Conservation (phyloP, 2,329 filamentous ascomycete genomes). For the Mycosphaerella sp. region DNA sequence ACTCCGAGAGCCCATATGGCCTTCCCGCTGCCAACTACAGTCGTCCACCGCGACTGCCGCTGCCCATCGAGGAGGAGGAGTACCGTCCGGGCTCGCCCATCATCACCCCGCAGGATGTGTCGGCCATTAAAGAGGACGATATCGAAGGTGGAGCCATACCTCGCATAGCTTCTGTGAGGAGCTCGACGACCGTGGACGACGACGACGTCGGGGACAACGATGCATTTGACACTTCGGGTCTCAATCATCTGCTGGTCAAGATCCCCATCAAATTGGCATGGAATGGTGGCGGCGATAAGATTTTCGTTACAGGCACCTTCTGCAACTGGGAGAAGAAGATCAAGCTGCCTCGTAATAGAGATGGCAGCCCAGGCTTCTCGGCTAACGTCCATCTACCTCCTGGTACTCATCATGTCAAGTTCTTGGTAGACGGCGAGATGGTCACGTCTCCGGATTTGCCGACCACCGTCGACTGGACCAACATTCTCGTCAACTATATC, state of each 20-base stretch:
- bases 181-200: constrained; percentile 61
- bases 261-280: constrained; percentile 84
- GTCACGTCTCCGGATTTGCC: constrained; percentile 78
- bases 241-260: constrained; percentile 65
- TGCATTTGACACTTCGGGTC: constrained; percentile 54
- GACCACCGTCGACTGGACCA: constrained; percentile 95
- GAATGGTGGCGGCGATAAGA: constrained; percentile 69
- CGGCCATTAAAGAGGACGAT: constrained; percentile 42
- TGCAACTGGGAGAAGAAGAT: constrained; percentile 97
- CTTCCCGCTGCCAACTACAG: constrained; percentile 43
- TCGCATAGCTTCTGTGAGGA: constrained; percentile 51
- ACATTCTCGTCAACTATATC: constrained; percentile 97
- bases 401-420: constrained; percentile 94
- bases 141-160: constrained; percentile 46
- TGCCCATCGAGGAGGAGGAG: constrained; percentile 88
- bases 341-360: constrained; percentile 63
- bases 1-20: constrained; percentile 32
- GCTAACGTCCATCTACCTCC: constrained; percentile 77
- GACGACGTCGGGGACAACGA: constrained; percentile 59
- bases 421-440: constrained; percentile 92
- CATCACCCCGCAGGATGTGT: constrained; percentile 61
- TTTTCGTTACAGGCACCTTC: constrained; percentile 96
- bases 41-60: constrained; percentile 78
- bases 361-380: constrained; percentile 55
- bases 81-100: constrained; percentile 88